Conservation (phyloP, 2,329 filamentous ascomycete genomes). For the Diaporthe vaccinii region DNA sequence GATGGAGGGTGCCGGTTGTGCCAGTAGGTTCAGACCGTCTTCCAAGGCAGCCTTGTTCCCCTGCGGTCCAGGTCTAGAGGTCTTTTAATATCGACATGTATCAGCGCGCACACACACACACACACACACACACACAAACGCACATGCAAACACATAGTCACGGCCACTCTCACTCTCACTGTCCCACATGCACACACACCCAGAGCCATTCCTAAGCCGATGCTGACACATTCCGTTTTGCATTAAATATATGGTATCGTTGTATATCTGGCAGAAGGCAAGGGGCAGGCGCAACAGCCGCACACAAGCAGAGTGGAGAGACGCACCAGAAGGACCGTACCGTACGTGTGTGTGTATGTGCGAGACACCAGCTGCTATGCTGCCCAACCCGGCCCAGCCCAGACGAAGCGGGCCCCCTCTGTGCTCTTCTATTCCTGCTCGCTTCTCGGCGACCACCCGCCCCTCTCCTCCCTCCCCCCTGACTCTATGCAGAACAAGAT, state of each 20-base stretch:
- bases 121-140: no score
- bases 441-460: neutral
- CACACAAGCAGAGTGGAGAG: neutral
- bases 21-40: neutral
- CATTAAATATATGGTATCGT: constrained; percentile 38
- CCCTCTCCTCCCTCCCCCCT: neutral
- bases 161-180: neutral
- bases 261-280: neutral
- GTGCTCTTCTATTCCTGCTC: constrained; percentile 3
- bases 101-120: neutral
- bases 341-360: neutral
- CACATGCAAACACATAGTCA: neutral
- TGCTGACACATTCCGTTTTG: neutral
- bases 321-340: constrained; percentile 20
- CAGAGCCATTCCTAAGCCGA: neutral
- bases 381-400: neutral
- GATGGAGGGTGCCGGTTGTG: neutral
- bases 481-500: constrained; percentile 38
- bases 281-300: constrained; percentile 2
- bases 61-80: neutral
- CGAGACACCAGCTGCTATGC: neutral
- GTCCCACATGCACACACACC: neutral
- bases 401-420: neutral
- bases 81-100: neutral
- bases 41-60: neutral